phyloP scores from a whole-genome alignment of 805 yeast species.

The Candida maesae region DNA sequence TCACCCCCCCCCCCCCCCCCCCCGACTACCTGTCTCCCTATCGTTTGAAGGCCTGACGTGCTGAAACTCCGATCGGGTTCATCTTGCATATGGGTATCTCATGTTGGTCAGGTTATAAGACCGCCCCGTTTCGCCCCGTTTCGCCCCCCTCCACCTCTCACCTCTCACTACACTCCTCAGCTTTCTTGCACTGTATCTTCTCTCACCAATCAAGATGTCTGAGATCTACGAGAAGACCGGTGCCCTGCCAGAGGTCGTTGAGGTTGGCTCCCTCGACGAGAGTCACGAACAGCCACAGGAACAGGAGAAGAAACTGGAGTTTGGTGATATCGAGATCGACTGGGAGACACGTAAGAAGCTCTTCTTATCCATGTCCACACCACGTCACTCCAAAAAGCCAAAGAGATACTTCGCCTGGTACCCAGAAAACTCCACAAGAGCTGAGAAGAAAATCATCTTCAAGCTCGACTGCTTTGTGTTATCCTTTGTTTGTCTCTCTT shows the following conservation, averaged over 20 bases:
- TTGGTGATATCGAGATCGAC: slow-evolving; percentile 2
- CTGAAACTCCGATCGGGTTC: too few relatives aligned
- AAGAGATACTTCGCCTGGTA: slow-evolving; percentile 20
- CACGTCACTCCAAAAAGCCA: slow-evolving; percentile 11
- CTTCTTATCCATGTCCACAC: slow-evolving; percentile 14
- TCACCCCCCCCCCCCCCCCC: too few relatives aligned
- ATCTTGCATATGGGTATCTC: too few relatives aligned
- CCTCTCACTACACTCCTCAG: too few relatives aligned
- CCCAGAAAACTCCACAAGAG: slow-evolving; percentile 15
- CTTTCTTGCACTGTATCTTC: too few relatives aligned
- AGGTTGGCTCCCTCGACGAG: slow-evolving; percentile 2
- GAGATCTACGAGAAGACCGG: neutral
- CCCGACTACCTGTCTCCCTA: too few relatives aligned
- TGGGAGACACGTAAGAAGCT: slow-evolving; percentile 9
- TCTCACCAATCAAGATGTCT: too few relatives aligned
- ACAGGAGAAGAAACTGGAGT: neutral
- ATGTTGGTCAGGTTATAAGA: too few relatives aligned
- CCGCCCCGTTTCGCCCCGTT: too few relatives aligned
- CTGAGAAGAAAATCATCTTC: slow-evolving; percentile 16
- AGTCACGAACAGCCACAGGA: too few relatives aligned
- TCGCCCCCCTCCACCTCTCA: too few relatives aligned
- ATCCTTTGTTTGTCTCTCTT: slow-evolving; percentile 18
- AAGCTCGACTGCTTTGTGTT: slow-evolving; percentile 18
- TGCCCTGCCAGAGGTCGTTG: neutral
- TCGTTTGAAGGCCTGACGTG: too few relatives aligned